Percentiles rank a stretch among this genome's conserved stretches.
Evolutionary conservation across 495 filamentous ascomycete species (phyloP).

Genomic region (Hypoxylon perforatum): DNA sequence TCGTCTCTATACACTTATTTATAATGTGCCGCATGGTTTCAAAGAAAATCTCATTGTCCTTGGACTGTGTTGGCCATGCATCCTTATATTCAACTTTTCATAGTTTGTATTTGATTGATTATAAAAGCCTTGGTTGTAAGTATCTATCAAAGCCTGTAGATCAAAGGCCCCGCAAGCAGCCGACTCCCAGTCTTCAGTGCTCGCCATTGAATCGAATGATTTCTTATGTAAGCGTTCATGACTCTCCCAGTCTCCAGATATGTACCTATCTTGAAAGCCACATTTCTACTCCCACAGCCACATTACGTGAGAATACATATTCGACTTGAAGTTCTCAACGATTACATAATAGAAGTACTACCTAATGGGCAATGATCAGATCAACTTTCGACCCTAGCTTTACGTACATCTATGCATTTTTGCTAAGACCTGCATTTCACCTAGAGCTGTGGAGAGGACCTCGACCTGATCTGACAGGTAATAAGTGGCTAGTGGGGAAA

Average conservation of each 20-base stretch:
- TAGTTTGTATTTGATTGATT: constrained; percentile 5
- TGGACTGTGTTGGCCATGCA: not conserved
- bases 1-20: no score
- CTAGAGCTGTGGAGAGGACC: constrained; percentile 24
- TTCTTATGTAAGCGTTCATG: no score
- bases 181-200: not conserved
- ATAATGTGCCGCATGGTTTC: no score
- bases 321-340: no score
- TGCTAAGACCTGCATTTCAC: constrained; percentile 4
- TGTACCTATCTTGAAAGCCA: no score
- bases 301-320: no score
- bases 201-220: constrained; percentile 27
- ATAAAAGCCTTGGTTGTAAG: not conserved
- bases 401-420: not conserved
- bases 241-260: no score
- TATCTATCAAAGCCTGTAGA: not conserved
- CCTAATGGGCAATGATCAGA: no score
- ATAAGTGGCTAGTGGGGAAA: constrained; percentile 22
- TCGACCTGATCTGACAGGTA: constrained; percentile 2
- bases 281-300: no score
- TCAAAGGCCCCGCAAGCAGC: constrained; percentile 20
- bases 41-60: not conserved
- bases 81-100: not conserved
- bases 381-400: no score
- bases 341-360: no score